phyloP scores from a whole-genome alignment of 164 flowering plant species.

The Stephania japonica region DNA sequence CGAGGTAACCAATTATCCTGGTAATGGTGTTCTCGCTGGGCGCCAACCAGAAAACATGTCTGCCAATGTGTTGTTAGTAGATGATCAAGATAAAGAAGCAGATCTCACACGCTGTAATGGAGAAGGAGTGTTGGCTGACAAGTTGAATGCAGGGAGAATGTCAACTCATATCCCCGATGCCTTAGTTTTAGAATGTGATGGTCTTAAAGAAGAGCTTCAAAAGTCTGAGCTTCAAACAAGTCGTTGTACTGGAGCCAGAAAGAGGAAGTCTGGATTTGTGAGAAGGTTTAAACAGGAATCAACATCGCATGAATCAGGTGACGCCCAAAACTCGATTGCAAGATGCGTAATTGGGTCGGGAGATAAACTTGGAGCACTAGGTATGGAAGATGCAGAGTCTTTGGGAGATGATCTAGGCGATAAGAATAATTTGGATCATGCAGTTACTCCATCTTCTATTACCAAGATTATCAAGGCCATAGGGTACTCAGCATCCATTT shows the following conservation, averaged over 20 bases:
- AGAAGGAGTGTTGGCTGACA: slow-evolving; percentile 22
- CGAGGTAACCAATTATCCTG: slow-evolving; percentile 13
- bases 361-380: slow-evolving; percentile 16
- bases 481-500: slow-evolving; percentile 45
- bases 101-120: slow-evolving; percentile 42
- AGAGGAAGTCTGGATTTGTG: slow-evolving; percentile 80
- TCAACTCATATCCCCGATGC: slow-evolving; percentile 29
- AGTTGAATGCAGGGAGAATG: slow-evolving; percentile 21
- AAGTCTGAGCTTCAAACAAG: slow-evolving; percentile 25
- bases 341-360: slow-evolving; percentile 12
- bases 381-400: slow-evolving; percentile 24
- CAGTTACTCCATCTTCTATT: slow-evolving; percentile 30
- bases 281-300: slow-evolving; percentile 64
- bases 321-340: slow-evolving; percentile 18
- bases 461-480: slow-evolving; percentile 68
- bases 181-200: slow-evolving; percentile 27
- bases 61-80: slow-evolving; percentile 9
- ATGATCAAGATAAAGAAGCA: slow-evolving; percentile 21
- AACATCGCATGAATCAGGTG: slow-evolving; percentile 16
- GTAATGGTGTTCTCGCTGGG: slow-evolving; percentile 15
- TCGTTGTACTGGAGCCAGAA: slow-evolving; percentile 65
- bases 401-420: slow-evolving; percentile 21
- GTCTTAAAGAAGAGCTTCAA: slow-evolving; percentile 23
- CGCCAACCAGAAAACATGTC: slow-evolving; percentile 30
- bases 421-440: slow-evolving; percentile 24